Percentiles rank a stretch among this genome's conserved stretches.
Evolutionary conservation across 495 filamentous ascomycete species (phyloP).

Genomic region (Aspergillus hancockii): DNA sequence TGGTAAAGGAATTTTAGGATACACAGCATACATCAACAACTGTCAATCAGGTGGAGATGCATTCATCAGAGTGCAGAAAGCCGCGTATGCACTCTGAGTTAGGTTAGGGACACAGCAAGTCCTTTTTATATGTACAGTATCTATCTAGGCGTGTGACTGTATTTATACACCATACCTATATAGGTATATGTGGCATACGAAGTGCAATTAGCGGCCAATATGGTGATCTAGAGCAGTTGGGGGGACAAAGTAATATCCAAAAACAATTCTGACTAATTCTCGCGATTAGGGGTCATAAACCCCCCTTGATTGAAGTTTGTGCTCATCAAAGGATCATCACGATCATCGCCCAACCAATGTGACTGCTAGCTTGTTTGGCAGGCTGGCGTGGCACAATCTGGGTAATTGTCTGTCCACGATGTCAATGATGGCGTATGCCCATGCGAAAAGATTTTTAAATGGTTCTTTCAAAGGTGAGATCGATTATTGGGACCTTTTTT

Average conservation of each 20-base stretch:
- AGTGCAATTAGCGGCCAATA: constrained; percentile 1
- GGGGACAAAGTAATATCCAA: background rate
- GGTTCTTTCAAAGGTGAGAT: background rate
- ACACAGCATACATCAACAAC: constrained; percentile 7
- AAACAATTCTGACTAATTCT: background rate
- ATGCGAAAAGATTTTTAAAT: background rate
- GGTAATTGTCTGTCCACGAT: background rate
- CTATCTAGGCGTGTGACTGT: background rate
- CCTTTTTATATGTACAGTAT: constrained; percentile 9
- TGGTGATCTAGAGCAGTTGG: background rate
- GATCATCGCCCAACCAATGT: background rate
- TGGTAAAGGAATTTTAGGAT: background rate
- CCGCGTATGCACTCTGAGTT: constrained; percentile 6
- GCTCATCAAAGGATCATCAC: constrained; percentile 17
- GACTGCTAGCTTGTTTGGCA: background rate
- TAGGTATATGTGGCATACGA: constrained; percentile 2
- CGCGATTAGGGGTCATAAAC: background rate
- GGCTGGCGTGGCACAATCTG: constrained; percentile 5
- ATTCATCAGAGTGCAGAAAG: constrained; percentile 15
- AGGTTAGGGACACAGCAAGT: constrained; percentile 5
- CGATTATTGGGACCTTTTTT: background rate
- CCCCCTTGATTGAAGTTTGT: constrained; percentile 5
- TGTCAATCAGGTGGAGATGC: constrained; percentile 14
- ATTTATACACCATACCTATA: too few relatives aligned
- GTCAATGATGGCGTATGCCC: constrained; percentile 6